These are phyloP conservation scores for Lactarius tabidus DNA, from an alignment of 768 basidiomycete genomes.

Conservation along the genomic window DNA sequence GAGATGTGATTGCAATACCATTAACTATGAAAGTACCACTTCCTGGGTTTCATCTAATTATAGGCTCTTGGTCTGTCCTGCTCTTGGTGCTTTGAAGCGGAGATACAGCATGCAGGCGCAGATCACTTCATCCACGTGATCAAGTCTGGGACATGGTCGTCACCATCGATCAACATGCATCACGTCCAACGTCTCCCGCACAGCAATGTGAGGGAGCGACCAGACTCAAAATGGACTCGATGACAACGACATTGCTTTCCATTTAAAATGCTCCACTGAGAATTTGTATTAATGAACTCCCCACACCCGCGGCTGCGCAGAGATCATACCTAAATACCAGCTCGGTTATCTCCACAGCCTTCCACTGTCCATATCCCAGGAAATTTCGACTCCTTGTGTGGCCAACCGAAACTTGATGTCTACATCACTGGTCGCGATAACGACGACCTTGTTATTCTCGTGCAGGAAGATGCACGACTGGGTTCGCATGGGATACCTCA, in stretches of 20 bases:
- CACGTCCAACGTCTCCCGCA: background rate
- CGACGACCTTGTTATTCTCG: background rate
- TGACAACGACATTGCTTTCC: background rate
- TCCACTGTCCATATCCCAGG: background rate
- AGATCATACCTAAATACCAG: background rate
- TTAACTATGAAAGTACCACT: background rate
- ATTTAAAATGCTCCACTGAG: background rate
- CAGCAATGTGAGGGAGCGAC: background rate
- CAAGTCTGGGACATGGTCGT: background rate
- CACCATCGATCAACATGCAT: background rate
- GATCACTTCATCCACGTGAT: background rate
- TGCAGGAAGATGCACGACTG: background rate
- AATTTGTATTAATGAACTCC: background rate
- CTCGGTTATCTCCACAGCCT: background rate
- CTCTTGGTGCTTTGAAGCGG: background rate
- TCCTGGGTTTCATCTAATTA: background rate
- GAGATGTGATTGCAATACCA: slow-evolving; percentile 8
- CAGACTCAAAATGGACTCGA: background rate
- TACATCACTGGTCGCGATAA: too few species aligned
- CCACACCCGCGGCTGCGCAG: background rate
- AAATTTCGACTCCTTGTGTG: background rate
- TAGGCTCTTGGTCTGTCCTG: background rate
- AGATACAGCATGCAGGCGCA: background rate
- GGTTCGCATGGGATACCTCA: background rate
- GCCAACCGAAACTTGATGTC: background rate